phyloP scores from a whole-genome alignment of 176 grass and related monocot species.

The Ensete ventricosum region DNA sequence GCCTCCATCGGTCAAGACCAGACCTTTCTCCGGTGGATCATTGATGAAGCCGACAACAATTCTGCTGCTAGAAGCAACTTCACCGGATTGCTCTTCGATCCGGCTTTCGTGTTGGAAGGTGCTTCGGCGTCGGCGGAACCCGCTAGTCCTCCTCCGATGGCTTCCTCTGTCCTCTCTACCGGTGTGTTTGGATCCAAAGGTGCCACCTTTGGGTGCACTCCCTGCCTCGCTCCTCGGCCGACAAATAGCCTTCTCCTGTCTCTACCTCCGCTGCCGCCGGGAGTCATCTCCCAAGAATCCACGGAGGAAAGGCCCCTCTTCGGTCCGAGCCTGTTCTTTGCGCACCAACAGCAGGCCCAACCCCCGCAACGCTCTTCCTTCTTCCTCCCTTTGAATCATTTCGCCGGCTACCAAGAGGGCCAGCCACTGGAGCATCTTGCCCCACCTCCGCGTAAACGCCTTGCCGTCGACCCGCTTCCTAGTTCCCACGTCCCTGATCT shows the following conservation, averaged over 20 bases:
- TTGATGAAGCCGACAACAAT: neutral
- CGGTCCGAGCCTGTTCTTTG: neutral
- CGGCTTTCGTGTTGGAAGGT: neutral
- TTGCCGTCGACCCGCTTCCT: neutral
- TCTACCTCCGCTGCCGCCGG: neutral
- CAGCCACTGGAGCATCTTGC: neutral
- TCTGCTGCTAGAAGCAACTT: neutral
- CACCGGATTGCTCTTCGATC: neutral
- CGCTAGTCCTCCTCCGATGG: neutral
- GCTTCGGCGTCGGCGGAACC: neutral
- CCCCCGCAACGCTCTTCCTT: neutral
- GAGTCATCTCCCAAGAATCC: neutral
- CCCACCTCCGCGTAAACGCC: neutral
- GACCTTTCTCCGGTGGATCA: conserved; percentile 1
- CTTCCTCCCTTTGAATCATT: neutral
- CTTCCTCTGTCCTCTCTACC: neutral
- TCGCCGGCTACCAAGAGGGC: neutral
- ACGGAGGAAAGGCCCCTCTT: neutral
- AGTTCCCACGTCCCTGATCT: neutral
- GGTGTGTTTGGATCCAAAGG: neutral
- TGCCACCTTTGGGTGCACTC: neutral
- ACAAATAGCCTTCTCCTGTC: no score
- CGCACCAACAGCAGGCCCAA: neutral
- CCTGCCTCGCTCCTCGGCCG: neutral
- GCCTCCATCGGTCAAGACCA: neutral